These are phyloP conservation scores for Aspergillus cejpii DNA, from an alignment of 2,329 filamentous ascomycete genomes.

Conservation along the genomic window DNA sequence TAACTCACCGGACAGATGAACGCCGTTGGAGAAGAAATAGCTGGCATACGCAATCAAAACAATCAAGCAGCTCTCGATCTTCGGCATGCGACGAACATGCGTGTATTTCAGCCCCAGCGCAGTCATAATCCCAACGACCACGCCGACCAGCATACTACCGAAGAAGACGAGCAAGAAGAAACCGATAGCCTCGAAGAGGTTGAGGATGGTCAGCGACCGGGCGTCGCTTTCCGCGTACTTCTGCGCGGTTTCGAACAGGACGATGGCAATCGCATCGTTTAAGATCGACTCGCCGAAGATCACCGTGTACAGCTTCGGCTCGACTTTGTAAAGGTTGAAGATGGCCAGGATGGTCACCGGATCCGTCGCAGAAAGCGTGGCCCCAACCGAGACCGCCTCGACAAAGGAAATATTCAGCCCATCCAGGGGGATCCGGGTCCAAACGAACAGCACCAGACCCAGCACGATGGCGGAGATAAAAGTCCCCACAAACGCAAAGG, in stretches of 20 bases:
- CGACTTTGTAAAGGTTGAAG: slow-evolving; percentile 98
- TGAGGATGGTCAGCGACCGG: slow-evolving; percentile 66
- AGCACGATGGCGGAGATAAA: slow-evolving; percentile 96
- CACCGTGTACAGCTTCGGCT: slow-evolving; percentile 95
- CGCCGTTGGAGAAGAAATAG: slow-evolving; percentile 95
- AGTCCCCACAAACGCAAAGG: slow-evolving; percentile 94
- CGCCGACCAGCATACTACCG: slow-evolving; percentile 81
- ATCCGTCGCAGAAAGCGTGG: slow-evolving; percentile 92
- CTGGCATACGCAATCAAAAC: slow-evolving; percentile 91
- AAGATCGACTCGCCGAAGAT: slow-evolving; percentile 98
- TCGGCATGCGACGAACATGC: slow-evolving; percentile 82
- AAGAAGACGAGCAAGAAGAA: slow-evolving; percentile 97
- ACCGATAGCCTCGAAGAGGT: slow-evolving; percentile 83
- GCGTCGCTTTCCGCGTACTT: slow-evolving; percentile 72
- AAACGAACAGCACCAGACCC: slow-evolving; percentile 79
- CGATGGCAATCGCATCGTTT: slow-evolving; percentile 97
- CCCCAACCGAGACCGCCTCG: slow-evolving; percentile 92
- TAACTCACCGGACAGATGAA: slow-evolving; percentile 85
- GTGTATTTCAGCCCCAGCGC: slow-evolving; percentile 91
- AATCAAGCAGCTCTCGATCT: slow-evolving; percentile 93
- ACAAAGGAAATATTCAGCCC: slow-evolving; percentile 83
- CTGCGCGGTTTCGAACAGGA: slow-evolving; percentile 95
- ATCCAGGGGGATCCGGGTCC: slow-evolving; percentile 79
- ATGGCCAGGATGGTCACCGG: slow-evolving; percentile 97
- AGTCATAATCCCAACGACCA: slow-evolving; percentile 77